Conservation (phyloP, 1,284 basidiomycete genomes). For the Anthracocystis walkeri region DNA sequence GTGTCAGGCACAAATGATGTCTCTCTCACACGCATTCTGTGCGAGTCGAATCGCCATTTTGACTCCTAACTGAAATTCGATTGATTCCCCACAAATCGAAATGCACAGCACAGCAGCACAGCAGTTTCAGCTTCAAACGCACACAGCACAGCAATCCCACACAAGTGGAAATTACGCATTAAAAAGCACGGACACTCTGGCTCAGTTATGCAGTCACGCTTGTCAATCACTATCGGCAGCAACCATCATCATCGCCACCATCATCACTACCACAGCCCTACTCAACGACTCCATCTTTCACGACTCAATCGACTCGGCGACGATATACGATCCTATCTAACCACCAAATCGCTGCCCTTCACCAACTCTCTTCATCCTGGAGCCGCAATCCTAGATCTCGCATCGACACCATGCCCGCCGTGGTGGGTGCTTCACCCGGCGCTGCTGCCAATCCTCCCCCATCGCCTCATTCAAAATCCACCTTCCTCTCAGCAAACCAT, state of each 20-base stretch:
- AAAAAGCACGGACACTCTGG: background rate
- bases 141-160: conserved; percentile 3
- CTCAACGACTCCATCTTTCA: background rate
- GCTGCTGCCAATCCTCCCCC: background rate
- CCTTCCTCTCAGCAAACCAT: conserved; percentile 61
- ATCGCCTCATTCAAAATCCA: conserved; percentile 14
- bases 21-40: too few species aligned
- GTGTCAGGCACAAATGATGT: background rate
- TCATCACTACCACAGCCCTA: too few species aligned
- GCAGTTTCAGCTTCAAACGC: background rate
- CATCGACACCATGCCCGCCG: conserved; percentile 30
- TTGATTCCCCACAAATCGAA: conserved; percentile 2
- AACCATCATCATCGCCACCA: background rate
- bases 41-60: too few species aligned
- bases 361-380: conserved; percentile 2
- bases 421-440: conserved; percentile 22
- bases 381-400: background rate
- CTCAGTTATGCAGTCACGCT: background rate
- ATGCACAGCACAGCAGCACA: conserved; percentile 10
- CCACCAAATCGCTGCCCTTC: background rate
- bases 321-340: background rate
- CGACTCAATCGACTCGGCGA: background rate
- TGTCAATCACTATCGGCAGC: background rate
- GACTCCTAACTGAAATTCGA: background rate
- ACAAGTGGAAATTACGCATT: background rate